These are phyloP conservation scores for Pholiota microspora DNA, from an alignment of 768 basidiomycete species.

Conservation along the genomic window DNA sequence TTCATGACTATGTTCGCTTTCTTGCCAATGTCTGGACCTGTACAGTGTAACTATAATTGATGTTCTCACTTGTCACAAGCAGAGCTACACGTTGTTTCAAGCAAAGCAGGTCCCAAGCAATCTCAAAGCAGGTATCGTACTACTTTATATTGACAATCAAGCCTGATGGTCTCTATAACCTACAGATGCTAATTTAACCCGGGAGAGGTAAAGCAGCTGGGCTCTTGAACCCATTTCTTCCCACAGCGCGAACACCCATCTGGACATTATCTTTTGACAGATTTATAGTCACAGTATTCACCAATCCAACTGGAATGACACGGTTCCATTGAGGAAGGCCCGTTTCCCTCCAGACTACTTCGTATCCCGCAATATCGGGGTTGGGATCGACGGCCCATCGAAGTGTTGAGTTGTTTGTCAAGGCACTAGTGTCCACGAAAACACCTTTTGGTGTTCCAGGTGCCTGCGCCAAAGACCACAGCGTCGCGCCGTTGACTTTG, in stretches of 20 bases:
- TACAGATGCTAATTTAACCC: conserved; percentile 1
- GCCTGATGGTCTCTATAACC: too few species aligned
- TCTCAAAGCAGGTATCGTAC: too few species aligned
- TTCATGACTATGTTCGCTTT: not conserved
- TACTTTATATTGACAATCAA: not conserved
- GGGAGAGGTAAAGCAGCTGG: conserved; percentile 43
- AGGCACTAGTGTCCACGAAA: conserved; percentile 39
- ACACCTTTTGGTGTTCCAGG: conserved; percentile 52
- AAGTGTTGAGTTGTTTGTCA: conserved; percentile 56
- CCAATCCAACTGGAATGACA: conserved; percentile 46
- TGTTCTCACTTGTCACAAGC: too few species aligned
- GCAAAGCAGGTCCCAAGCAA: too few species aligned
- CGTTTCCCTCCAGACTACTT: conserved; percentile 50
- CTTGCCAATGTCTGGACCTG: not conserved
- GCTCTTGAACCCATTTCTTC: conserved; percentile 49
- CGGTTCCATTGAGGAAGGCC: conserved; percentile 47
- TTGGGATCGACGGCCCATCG: conserved; percentile 39
- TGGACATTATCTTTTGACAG: conserved; percentile 52
- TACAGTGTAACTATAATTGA: too few species aligned
- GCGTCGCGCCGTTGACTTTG: conserved; percentile 46
- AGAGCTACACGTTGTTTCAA: too few species aligned
- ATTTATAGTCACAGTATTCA: conserved; percentile 35
- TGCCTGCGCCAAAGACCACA: conserved; percentile 58
- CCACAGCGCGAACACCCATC: conserved; percentile 48
- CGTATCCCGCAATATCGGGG: conserved; percentile 40